Percentiles rank a stretch among this genome's conserved stretches.
Evolutionary conservation across 768 basidiomycete species (phyloP).

Genomic region (Vararia minispora): DNA sequence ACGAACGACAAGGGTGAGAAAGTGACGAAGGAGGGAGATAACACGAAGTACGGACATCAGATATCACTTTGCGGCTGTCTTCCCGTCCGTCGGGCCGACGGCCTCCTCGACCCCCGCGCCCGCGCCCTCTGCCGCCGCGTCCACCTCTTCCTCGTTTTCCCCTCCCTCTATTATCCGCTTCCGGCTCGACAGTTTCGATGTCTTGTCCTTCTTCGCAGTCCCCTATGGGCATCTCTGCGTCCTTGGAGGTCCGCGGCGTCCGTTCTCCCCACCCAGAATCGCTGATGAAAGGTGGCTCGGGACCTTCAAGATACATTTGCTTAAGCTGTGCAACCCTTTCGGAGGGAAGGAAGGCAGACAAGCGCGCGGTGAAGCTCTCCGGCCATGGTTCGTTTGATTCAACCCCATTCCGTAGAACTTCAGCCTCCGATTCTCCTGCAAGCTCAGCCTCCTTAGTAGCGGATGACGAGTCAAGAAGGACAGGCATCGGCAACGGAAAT

Average conservation of each 20-base stretch:
- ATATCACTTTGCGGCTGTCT: slow-evolving; percentile 67
- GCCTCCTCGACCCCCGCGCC: slow-evolving; percentile 32
- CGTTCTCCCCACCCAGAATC: slow-evolving; percentile 69
- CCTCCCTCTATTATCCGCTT: slow-evolving; percentile 21
- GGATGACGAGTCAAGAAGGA: too few relatives aligned
- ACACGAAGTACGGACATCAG: slow-evolving; percentile 49
- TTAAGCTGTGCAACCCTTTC: slow-evolving; percentile 52
- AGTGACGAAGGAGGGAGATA: slow-evolving; percentile 6
- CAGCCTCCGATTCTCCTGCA: neutral
- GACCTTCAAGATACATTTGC: slow-evolving; percentile 70
- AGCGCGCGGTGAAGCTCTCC: slow-evolving; percentile 39
- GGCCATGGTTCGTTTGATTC: slow-evolving; percentile 63
- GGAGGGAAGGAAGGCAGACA: slow-evolving; percentile 55
- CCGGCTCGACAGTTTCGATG: slow-evolving; percentile 13
- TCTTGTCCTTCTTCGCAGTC: slow-evolving; percentile 16
- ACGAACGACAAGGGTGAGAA: slow-evolving; percentile 1
- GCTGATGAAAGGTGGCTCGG: slow-evolving; percentile 59
- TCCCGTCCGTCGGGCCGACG: slow-evolving; percentile 33
- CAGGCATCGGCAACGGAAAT: too few relatives aligned
- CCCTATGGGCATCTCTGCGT: slow-evolving; percentile 16
- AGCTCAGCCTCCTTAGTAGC: too few relatives aligned
- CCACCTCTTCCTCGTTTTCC: slow-evolving; percentile 31
- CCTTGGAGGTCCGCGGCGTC: slow-evolving; percentile 23
- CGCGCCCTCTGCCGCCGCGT: slow-evolving; percentile 34
- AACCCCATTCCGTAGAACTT: too few relatives aligned